Evolutionary conservation across 352 stramenopile genomes (phyloP).

Genomic region (Phytophthora tentaculata): DNA sequence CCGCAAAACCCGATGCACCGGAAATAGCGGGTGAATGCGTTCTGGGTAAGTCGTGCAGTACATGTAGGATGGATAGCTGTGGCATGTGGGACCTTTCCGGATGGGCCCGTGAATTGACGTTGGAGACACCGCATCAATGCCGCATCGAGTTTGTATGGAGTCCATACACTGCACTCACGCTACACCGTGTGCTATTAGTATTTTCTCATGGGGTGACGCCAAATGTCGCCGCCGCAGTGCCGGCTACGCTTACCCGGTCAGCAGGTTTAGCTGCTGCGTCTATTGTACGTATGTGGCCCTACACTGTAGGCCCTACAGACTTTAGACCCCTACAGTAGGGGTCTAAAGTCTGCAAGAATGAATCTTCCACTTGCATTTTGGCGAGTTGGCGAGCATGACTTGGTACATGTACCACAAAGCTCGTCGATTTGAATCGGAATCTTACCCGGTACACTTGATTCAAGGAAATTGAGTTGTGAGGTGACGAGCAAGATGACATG

Average conservation of each 20-base stretch:
- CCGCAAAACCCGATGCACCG: constrained; percentile 2
- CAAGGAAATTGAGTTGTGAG: constrained; percentile 13
- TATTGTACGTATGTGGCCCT: too few relatives aligned
- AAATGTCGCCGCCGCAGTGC: constrained; percentile 13
- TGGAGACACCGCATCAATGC: neutral
- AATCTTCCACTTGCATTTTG: constrained; percentile 23
- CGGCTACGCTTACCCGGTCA: too few relatives aligned
- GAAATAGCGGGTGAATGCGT: constrained; percentile 1
- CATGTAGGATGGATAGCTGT: constrained; percentile 9
- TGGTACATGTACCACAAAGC: neutral
- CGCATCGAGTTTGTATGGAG: too few relatives aligned
- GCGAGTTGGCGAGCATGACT: too few relatives aligned
- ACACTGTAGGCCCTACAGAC: too few relatives aligned
- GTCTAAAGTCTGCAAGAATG: constrained; percentile 2
- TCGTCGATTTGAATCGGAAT: constrained; percentile 13
- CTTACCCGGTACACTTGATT: constrained; percentile 15
- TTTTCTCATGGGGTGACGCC: constrained; percentile 1
- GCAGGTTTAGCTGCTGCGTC: too few relatives aligned
- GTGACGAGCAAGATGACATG: constrained; percentile 11
- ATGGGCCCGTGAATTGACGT: neutral
- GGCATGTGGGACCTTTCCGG: neutral
- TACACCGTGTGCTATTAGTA: neutral
- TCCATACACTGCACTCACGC: too few relatives aligned
- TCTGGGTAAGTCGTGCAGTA: neutral
- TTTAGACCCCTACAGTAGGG: constrained; percentile 4